A percentile compares a stretch with the other conserved stretches of the same genome.
Conservation (phyloP, 768 basidiomycete species). For the Mycena alexandri region DNA sequence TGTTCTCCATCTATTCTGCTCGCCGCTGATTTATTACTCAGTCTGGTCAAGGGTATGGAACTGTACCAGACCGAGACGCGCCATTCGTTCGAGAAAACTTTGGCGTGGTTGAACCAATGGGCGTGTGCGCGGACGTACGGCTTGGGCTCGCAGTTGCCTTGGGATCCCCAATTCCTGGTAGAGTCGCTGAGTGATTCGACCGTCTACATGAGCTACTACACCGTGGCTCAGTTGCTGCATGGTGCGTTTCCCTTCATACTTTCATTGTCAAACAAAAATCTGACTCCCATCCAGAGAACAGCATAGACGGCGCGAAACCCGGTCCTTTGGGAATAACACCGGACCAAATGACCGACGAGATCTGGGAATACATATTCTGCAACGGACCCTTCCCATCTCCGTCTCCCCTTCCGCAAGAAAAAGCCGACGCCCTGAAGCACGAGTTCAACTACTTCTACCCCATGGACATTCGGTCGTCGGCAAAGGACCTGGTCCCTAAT, state of each 20-base stretch:
- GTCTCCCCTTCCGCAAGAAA: slow-evolving; percentile 77
- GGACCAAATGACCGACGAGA: slow-evolving; percentile 96
- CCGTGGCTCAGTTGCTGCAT: slow-evolving; percentile 91
- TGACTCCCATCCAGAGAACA: slow-evolving; percentile 59
- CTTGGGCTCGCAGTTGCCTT: slow-evolving; percentile 93
- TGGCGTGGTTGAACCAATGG: slow-evolving; percentile 98
- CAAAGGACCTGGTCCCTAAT: slow-evolving; percentile 96
- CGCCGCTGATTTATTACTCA: slow-evolving; percentile 46
- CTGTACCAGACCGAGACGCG: slow-evolving; percentile 93
- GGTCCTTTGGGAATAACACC: slow-evolving; percentile 89
- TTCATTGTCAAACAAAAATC: not conserved
- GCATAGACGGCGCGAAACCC: slow-evolving; percentile 81
- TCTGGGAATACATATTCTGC: slow-evolving; percentile 95
- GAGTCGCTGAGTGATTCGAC: slow-evolving; percentile 98
- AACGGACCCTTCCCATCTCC: slow-evolving; percentile 80
- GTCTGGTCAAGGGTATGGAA: slow-evolving; percentile 87
- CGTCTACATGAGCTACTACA: slow-evolving; percentile 99
- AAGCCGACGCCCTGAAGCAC: slow-evolving; percentile 87
- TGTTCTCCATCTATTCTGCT: slow-evolving; percentile 34
- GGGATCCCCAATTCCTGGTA: slow-evolving; percentile 97
- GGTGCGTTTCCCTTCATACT: slow-evolving; percentile 59
- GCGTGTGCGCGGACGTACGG: slow-evolving; percentile 99
- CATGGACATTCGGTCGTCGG: slow-evolving; percentile 97
- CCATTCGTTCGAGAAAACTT: slow-evolving; percentile 89
- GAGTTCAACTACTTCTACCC: slow-evolving; percentile 98